Evolutionary conservation across 768 basidiomycete genomes (phyloP).

Genomic region (Boletus sensibilis): DNA sequence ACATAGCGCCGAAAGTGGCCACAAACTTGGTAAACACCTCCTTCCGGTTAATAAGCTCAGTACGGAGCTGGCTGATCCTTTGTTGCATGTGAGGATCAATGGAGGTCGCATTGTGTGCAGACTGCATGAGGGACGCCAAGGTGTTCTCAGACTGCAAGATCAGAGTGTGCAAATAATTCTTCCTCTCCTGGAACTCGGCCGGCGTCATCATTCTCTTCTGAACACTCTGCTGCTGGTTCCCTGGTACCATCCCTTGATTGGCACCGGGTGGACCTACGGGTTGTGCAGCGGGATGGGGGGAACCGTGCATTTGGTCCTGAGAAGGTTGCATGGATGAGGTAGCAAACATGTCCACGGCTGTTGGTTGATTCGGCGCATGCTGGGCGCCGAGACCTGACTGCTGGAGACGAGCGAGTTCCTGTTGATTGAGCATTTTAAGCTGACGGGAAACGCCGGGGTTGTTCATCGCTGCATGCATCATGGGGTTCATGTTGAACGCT

Average conservation of each 20-base stretch:
- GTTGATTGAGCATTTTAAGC: constrained; percentile 48
- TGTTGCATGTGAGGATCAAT: constrained; percentile 20
- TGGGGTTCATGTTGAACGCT: constrained; percentile 32
- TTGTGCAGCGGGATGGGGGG: constrained; percentile 40
- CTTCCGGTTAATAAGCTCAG: constrained; percentile 33
- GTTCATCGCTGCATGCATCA: constrained; percentile 38
- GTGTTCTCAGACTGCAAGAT: constrained; percentile 18
- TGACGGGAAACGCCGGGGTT: constrained; percentile 31
- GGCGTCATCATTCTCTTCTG: constrained; percentile 24
- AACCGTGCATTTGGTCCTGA: constrained; percentile 47
- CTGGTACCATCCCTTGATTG: constrained; percentile 26
- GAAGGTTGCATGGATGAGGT: constrained; percentile 41
- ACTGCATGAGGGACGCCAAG: constrained; percentile 7
- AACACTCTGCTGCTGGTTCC: constrained; percentile 20
- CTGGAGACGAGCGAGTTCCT: constrained; percentile 38
- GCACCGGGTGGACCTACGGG: constrained; percentile 18
- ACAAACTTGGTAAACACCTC: constrained; percentile 41
- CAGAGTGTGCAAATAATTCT: constrained; percentile 2
- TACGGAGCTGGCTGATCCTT: constrained; percentile 17
- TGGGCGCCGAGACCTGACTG: constrained; percentile 33
- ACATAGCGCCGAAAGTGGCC: constrained; percentile 25
- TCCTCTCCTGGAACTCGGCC: constrained; percentile 27
- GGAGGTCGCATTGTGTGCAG: constrained; percentile 11
- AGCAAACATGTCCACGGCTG: constrained; percentile 47
- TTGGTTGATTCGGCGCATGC: constrained; percentile 38